Percentiles rank a stretch among this genome's conserved stretches.
phyloP scores from a whole-genome alignment of 352 stramenopile species.

The Phytophthora pistaciae region DNA sequence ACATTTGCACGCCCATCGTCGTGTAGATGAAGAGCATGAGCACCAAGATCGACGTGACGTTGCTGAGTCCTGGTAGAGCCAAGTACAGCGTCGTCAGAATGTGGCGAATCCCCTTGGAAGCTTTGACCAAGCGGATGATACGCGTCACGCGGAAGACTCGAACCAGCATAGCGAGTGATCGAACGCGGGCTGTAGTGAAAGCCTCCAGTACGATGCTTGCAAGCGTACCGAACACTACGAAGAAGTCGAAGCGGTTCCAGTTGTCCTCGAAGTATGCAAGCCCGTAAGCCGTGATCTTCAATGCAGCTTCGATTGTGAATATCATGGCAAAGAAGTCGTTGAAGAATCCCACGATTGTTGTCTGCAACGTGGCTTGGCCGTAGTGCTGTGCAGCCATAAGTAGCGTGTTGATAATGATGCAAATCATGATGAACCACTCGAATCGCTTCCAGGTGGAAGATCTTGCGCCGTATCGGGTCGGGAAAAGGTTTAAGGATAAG shows the following conservation, averaged over 20 bases:
- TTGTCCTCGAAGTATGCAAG: slow-evolving; percentile 80
- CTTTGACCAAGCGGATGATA: slow-evolving; percentile 81
- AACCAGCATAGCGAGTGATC: slow-evolving; percentile 85
- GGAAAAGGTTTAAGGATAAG: slow-evolving; percentile 61
- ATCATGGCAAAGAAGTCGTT: slow-evolving; percentile 90
- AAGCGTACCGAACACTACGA: slow-evolving; percentile 70
- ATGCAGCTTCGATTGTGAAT: slow-evolving; percentile 86
- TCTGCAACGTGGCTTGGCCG: slow-evolving; percentile 68
- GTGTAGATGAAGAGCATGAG: slow-evolving; percentile 95
- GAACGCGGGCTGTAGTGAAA: slow-evolving; percentile 53
- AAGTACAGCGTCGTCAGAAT: slow-evolving; percentile 94
- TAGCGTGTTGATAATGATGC: slow-evolving; percentile 91
- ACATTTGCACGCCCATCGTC: slow-evolving; percentile 93
- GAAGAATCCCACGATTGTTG: slow-evolving; percentile 53
- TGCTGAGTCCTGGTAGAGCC: slow-evolving; percentile 86
- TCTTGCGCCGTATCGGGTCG: slow-evolving; percentile 49
- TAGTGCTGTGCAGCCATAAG: slow-evolving; percentile 91
- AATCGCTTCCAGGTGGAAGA: slow-evolving; percentile 82
- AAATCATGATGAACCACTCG: slow-evolving; percentile 91
- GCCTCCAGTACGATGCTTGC: slow-evolving; percentile 61
- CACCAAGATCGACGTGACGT: slow-evolving; percentile 91
- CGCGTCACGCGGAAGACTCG: slow-evolving; percentile 92
- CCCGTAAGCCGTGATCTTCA: slow-evolving; percentile 90
- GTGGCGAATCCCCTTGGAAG: slow-evolving; percentile 86
- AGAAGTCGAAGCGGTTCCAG: slow-evolving; percentile 93